Evolutionary conservation across 164 flowering plant genomes (phyloP).

Genomic region (Taxillus chinensis): DNA sequence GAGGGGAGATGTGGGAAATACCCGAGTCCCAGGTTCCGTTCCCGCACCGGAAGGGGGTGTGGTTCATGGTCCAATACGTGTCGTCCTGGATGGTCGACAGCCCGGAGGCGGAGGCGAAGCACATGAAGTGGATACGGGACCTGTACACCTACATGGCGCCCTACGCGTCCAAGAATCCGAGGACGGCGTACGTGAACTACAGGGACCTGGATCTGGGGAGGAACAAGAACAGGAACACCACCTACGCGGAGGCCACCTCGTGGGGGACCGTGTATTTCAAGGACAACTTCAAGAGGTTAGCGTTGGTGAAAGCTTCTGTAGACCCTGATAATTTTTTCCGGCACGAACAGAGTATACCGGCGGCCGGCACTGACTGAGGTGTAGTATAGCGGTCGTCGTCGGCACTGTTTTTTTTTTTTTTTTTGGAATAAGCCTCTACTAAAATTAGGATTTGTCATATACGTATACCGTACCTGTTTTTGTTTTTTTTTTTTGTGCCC

Average conservation of each 20-base stretch:
- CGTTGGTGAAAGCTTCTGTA: constrained; percentile 4
- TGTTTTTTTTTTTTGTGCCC: too few species aligned
- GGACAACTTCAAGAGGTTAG: constrained; percentile 8
- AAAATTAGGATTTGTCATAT: too few species aligned
- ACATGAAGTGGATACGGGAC: not conserved
- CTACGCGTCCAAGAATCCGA: constrained; percentile 9
- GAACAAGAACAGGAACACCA: not conserved
- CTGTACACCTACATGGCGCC: constrained; percentile 8
- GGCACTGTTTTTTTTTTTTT: too few species aligned
- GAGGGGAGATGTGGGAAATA: constrained; percentile 9
- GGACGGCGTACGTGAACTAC: constrained; percentile 11
- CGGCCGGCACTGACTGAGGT: not conserved
- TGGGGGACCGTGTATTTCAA: constrained; percentile 9
- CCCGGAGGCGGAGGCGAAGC: not conserved
- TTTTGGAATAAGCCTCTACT: too few species aligned
- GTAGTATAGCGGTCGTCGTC: too few species aligned
- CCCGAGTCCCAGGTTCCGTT: constrained; percentile 8
- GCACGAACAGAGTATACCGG: constrained; percentile 15
- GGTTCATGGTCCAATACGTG: constrained; percentile 6
- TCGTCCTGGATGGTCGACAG: constrained; percentile 1
- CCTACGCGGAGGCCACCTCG: not conserved
- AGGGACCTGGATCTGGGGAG: constrained; percentile 12
- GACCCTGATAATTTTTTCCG: constrained; percentile 13
- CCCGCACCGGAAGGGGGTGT: constrained; percentile 8
- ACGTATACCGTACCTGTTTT: too few species aligned